A percentile compares a stretch with the other conserved stretches of the same genome.
phyloP scores from a whole-genome alignment of 2,329 filamentous ascomycete genomes.

The Alternaria triticimaculans region DNA sequence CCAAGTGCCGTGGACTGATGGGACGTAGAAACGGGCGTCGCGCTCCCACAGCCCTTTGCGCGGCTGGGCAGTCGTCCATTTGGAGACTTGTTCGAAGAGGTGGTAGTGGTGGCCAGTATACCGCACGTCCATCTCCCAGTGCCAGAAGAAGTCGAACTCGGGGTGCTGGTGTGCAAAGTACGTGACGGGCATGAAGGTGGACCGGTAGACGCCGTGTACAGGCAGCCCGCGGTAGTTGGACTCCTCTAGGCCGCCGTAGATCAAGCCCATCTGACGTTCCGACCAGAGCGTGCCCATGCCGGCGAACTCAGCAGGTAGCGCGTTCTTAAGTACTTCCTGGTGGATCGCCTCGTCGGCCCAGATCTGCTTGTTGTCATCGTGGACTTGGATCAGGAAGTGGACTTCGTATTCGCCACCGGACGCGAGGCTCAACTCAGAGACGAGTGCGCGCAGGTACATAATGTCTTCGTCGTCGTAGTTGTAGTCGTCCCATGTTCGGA shows the following conservation, averaged over 20 bases:
- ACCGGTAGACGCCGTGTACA: constrained; percentile 72
- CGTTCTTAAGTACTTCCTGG: constrained; percentile 65
- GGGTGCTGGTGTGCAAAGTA: constrained; percentile 88
- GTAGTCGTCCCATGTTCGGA: constrained; percentile 84
- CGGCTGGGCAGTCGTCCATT: constrained; percentile 72
- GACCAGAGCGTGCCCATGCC: constrained; percentile 62
- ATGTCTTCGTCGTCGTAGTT: constrained; percentile 80
- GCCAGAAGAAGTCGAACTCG: constrained; percentile 91
- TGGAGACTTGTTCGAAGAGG: constrained; percentile 70
- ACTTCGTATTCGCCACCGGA: constrained; percentile 84
- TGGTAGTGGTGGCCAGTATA: constrained; percentile 91
- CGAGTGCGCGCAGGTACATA: constrained; percentile 79
- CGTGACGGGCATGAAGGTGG: constrained; percentile 92
- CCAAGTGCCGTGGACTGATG: constrained; percentile 72
- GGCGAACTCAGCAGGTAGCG: constrained; percentile 57
- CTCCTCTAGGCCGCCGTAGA: constrained; percentile 59
- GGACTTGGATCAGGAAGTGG: constrained; percentile 85
- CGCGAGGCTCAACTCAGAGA: constrained; percentile 77
- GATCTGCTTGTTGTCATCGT: constrained; percentile 77
- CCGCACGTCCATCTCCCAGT: constrained; percentile 93
- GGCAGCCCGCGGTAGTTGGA: constrained; percentile 64
- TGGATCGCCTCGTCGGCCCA: constrained; percentile 81
- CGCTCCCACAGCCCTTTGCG: constrained; percentile 80
- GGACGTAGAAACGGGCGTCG: constrained; percentile 78
- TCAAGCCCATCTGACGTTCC: constrained; percentile 61